These are phyloP conservation scores for Theobroma cacao DNA, from an alignment of 345 rosid species.

Conservation along the genomic window DNA sequence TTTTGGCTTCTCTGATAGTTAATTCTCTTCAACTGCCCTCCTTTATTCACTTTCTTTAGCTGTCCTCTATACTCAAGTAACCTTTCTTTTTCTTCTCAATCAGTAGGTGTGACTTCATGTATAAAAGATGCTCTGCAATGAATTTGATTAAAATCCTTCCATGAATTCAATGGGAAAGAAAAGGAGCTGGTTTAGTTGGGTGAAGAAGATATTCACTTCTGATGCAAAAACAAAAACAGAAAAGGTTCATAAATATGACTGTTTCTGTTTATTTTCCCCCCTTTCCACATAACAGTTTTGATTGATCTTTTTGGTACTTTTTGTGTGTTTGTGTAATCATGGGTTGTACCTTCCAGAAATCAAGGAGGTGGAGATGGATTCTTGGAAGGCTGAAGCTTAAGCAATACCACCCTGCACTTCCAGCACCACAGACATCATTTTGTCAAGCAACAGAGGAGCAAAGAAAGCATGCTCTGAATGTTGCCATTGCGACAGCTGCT, in stretches of 20 bases:
- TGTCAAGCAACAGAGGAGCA: slow-evolving; percentile 66
- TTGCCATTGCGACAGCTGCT: slow-evolving; percentile 81
- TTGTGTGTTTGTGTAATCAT: not conserved
- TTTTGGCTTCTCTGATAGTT: no score
- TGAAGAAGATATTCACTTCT: slow-evolving; percentile 50
- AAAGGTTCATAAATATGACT: slow-evolving; percentile 35
- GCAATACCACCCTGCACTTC: slow-evolving; percentile 48
- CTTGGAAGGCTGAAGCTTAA: slow-evolving; percentile 46
- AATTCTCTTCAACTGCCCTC: not conserved
- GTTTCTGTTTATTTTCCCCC: not conserved
- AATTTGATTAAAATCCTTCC: slow-evolving; percentile 25
- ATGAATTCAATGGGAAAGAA: slow-evolving; percentile 58
- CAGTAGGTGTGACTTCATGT: slow-evolving; percentile 19
- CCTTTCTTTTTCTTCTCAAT: slow-evolving; percentile 11
- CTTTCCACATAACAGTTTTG: not conserved
- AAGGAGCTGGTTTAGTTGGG: slow-evolving; percentile 62
- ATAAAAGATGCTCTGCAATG: slow-evolving; percentile 12
- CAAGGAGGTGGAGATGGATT: slow-evolving; percentile 55
- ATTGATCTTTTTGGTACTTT: not conserved
- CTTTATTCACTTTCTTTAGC: not conserved
- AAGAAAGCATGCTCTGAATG: slow-evolving; percentile 72
- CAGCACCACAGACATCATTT: slow-evolving; percentile 36
- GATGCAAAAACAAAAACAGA: slow-evolving; percentile 47
- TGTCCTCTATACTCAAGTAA: not conserved
- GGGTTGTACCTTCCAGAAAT: slow-evolving; percentile 31